phyloP scores from a whole-genome alignment of 805 yeast genomes.

The Debaryomyces maramus region DNA sequence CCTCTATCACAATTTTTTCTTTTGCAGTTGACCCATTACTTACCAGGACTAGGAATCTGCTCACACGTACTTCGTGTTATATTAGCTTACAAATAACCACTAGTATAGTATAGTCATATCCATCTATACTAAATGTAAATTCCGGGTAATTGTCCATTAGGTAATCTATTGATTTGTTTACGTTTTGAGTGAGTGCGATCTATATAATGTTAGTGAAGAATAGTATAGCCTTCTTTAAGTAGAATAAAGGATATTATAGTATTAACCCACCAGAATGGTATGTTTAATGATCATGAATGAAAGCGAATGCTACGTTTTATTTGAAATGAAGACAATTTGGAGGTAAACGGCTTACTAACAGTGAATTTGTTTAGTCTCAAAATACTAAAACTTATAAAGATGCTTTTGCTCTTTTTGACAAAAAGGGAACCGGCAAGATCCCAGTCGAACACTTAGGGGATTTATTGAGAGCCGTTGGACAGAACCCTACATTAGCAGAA shows the following conservation, averaged over 20 bases:
- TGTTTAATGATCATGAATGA: not conserved
- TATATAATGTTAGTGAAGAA: not conserved
- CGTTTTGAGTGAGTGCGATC: conserved; percentile 1
- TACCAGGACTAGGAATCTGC: too few species aligned
- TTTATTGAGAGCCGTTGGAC: conserved; percentile 93
- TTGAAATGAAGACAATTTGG: not conserved
- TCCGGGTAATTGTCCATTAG: conserved; percentile 4
- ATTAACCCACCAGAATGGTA: not conserved
- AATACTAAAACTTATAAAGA: conserved; percentile 65
- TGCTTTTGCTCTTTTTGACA: conserved; percentile 95
- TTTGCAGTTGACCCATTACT: too few species aligned
- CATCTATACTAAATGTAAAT: not conserved
- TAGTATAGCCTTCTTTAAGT: not conserved
- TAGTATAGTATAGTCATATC: too few species aligned
- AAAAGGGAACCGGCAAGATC: conserved; percentile 91
- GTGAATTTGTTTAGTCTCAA: conserved; percentile 29
- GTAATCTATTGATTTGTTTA: conserved; percentile 5
- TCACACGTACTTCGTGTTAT: too few species aligned
- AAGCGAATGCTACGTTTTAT: not conserved
- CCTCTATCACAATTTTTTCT: not conserved
- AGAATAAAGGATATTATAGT: not conserved
- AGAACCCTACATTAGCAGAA: conserved; percentile 94
- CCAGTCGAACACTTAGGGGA: conserved; percentile 86
- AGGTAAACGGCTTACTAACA: conserved; percentile 1
- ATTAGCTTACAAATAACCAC: too few species aligned